Evolutionary conservation across 768 basidiomycete genomes (phyloP).

Genomic region (Gyrodon lividus): DNA sequence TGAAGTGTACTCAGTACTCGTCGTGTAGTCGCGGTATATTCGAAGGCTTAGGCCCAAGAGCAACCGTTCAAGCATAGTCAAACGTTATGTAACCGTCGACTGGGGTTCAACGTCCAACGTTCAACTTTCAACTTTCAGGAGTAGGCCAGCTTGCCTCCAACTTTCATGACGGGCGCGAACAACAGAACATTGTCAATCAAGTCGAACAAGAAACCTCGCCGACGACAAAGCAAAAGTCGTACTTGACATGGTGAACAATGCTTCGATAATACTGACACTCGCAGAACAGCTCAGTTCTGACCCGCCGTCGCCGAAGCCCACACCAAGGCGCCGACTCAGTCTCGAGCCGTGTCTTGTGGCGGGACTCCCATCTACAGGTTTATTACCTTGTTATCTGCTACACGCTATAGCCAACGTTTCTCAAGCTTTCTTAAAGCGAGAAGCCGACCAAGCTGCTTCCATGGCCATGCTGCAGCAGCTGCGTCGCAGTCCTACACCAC

Average conservation of each 20-base stretch:
- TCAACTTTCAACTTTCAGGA: too few species aligned
- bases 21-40: too few species aligned
- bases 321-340: slow-evolving; percentile 39
- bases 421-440: slow-evolving; percentile 68
- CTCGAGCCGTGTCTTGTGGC: slow-evolving; percentile 62
- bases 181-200: background rate
- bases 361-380: slow-evolving; percentile 67
- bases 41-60: too few species aligned
- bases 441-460: slow-evolving; percentile 61
- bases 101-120: too few species aligned
- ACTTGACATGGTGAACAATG: slow-evolving; percentile 54
- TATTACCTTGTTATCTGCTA: slow-evolving; percentile 21
- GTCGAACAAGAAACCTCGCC: background rate
- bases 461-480: slow-evolving; percentile 56
- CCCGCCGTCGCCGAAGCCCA: slow-evolving; percentile 16
- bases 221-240: background rate
- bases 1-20: too few species aligned
- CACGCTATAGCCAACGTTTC: slow-evolving; percentile 23
- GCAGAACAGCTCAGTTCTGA: slow-evolving; percentile 25
- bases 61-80: too few species aligned
- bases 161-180: slow-evolving; percentile 13
- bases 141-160: slow-evolving; percentile 5
- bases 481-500: slow-evolving; percentile 43
- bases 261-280: slow-evolving; percentile 30
- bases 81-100: too few species aligned